Evolutionary conservation across 257 asterid genomes (phyloP), one percentile per base, ranked within the genome.

Genomic region (Solanum pennellii): DNA sequence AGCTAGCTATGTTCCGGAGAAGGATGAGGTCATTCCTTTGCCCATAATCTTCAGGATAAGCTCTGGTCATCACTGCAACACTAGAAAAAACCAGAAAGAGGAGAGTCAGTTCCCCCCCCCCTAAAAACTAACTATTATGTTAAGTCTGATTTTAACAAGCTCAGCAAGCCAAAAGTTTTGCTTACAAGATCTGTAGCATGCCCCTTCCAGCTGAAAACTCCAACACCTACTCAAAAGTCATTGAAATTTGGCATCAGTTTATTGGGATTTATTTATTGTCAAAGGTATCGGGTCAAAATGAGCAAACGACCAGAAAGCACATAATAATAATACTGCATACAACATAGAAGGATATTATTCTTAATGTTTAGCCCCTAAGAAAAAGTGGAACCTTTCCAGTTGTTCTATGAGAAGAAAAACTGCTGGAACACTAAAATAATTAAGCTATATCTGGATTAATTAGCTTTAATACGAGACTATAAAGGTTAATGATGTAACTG

Each of bases 11-110:
- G 90, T 98, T 93, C 92, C 94, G 99, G 76, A 97, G 92, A 85
- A 97, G 97, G 89, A 93, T 92, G 86, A 95, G 93, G 87, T 91
- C 96, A 74, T 89, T 89, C 65, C 84, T 94, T 88, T 93, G 60
- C 89, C 88, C 92, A 89, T 90, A 71, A 87, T 92, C 92, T 90
- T 93, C 96, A 33, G 99, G 98, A 87, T 93, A 97, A 86, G 99
- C 99, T 92, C 98, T 93, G 83, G 99, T 97, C 99, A 97, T 95
- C 85, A 97, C 99, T 62, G 99, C 99, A 90, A 95, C 99, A 87
- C 99, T 97, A 90, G 84, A 86, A 89, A 88, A 83, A 69, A 45
- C 62, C 37, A 79, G 3, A 80, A 83, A 56, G 82, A 11, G 82
- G 37, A 65, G 68, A 80, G 68, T 80, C 25, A 80, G 85, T 5